phyloP scores from a whole-genome alignment of 805 yeast species.

The Lachancea lanzarotensis region DNA sequence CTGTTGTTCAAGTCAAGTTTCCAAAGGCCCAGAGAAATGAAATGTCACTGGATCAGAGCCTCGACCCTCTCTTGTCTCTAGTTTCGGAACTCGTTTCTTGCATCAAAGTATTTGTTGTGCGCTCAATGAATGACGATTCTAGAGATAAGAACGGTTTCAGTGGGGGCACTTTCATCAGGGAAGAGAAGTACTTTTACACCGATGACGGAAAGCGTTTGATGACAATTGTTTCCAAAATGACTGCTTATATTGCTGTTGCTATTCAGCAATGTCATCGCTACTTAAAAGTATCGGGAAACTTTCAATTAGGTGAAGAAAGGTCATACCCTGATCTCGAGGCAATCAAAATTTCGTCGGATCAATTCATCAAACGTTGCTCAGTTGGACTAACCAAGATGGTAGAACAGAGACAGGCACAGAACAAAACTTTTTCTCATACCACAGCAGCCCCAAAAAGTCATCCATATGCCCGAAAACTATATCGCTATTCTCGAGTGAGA shows the following conservation, averaged over 20 bases:
- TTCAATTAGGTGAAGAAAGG: slow-evolving; percentile 51
- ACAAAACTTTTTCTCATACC: neutral
- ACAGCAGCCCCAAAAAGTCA: neutral
- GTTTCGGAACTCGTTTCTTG: slow-evolving; percentile 61
- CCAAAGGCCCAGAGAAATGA: slow-evolving; percentile 27
- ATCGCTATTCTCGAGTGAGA: slow-evolving; percentile 34
- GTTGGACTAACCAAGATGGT: slow-evolving; percentile 45
- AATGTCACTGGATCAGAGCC: slow-evolving; percentile 34
- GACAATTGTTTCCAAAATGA: slow-evolving; percentile 53
- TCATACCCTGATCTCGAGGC: slow-evolving; percentile 58
- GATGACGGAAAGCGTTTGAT: slow-evolving; percentile 63
- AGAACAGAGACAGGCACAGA: slow-evolving; percentile 21
- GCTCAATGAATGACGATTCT: slow-evolving; percentile 40
- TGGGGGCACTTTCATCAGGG: slow-evolving; percentile 18
- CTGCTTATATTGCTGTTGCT: slow-evolving; percentile 45
- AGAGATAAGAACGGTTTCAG: slow-evolving; percentile 11
- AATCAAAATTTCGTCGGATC: slow-evolving; percentile 51
- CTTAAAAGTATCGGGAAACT: slow-evolving; percentile 57
- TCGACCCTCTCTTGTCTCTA: slow-evolving; percentile 52
- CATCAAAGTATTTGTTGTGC: slow-evolving; percentile 55
- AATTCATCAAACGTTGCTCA: slow-evolving; percentile 56
- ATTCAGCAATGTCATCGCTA: slow-evolving; percentile 46
- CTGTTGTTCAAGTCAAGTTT: slow-evolving; percentile 26
- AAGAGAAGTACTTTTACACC: slow-evolving; percentile 46
- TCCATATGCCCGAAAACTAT: slow-evolving; percentile 9